Evolutionary conservation across 768 basidiomycete genomes (phyloP).

Genomic region (Sarcomyxa edulis): DNA sequence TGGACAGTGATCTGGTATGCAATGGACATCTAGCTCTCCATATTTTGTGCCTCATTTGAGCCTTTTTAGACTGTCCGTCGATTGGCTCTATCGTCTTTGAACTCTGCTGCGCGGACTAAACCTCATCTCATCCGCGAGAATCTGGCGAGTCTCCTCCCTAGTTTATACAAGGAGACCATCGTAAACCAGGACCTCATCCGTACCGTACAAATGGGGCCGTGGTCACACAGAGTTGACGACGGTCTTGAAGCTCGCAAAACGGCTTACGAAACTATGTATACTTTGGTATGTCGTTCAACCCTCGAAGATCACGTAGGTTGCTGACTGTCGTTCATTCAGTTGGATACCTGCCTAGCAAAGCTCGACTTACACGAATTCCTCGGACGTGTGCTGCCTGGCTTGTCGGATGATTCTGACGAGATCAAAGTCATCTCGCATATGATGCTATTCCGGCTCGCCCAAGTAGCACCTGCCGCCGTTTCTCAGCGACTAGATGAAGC

Average conservation of each 20-base stretch:
- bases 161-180: constrained; percentile 80
- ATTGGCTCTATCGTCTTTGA: constrained; percentile 83
- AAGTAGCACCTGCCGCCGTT: constrained; percentile 80
- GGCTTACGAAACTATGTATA: constrained; percentile 96
- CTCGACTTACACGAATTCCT: constrained; percentile 88
- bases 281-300: constrained; percentile 58
- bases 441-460: constrained; percentile 88
- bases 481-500: constrained; percentile 80
- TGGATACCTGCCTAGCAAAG: constrained; percentile 86
- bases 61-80: constrained; percentile 77
- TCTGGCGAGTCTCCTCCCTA: constrained; percentile 67
- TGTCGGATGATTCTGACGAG: constrained; percentile 89
- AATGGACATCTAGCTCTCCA: background rate
- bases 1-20: constrained; percentile 81
- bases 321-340: constrained; percentile 31
- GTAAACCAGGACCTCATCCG: constrained; percentile 77
- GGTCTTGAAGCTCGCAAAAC: constrained; percentile 95
- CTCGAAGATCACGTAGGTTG: background rate
- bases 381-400: constrained; percentile 71
- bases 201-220: constrained; percentile 95
- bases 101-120: constrained; percentile 93
- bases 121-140: constrained; percentile 89
- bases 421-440: constrained; percentile 97
- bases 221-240: constrained; percentile 96
- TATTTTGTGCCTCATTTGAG: background rate